phyloP scores from a whole-genome alignment of 208 protist species.

The Novymonas esmeraldas region DNA sequence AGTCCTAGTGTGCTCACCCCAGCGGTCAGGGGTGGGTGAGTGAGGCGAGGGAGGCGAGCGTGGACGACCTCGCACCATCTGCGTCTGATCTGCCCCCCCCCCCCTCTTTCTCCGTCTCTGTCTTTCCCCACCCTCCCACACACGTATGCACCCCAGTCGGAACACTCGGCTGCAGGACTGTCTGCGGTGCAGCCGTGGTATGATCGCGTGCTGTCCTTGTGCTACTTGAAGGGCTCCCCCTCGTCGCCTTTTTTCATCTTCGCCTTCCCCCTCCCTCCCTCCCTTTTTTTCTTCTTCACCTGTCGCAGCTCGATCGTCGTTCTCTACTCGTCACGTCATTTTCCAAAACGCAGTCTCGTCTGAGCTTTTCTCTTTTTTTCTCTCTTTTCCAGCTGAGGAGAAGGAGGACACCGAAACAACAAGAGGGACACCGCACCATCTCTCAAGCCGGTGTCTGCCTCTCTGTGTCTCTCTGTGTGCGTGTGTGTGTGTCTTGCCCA shows the following conservation, averaged over 20 bases:
- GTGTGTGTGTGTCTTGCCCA: neutral
- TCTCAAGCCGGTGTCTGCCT: neutral
- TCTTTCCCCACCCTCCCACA: no score
- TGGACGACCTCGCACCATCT: no score
- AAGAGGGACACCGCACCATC: no score
- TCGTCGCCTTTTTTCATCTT: neutral
- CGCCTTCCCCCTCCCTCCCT: neutral
- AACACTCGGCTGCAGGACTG: no score
- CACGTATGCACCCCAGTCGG: no score
- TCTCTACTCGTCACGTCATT: neutral
- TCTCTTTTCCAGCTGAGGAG: no score
- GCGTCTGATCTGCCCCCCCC: neutral
- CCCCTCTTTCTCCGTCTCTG: neutral
- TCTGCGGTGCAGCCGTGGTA: no score
- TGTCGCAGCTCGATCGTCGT: neutral
- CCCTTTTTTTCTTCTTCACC: slow-evolving; percentile 18
- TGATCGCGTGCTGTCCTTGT: neutral
- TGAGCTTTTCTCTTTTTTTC: neutral
- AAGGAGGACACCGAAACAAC: no score
- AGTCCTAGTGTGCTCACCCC: slow-evolving; percentile 8
- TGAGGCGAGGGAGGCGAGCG: no score
- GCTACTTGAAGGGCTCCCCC: neutral
- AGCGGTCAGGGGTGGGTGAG: no score
- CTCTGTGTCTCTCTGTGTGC: neutral
- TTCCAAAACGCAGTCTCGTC: neutral